Evolutionary conservation across 192 early-diverging fungal genomes (phyloP), one percentile per base, ranked within the genome.

Genomic region (Mortierella hygrophila): DNA sequence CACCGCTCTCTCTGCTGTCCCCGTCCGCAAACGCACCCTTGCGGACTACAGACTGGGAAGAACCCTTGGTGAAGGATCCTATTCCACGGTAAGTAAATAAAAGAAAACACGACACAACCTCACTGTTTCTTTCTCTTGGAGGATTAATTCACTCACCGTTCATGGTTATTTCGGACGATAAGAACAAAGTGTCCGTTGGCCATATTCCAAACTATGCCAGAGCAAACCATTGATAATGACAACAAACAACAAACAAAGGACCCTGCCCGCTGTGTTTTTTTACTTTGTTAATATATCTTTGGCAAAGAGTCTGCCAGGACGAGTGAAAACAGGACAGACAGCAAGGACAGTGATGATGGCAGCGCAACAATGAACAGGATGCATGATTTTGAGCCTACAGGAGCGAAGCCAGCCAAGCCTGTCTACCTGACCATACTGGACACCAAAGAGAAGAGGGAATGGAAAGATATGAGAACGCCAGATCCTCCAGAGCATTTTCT

Each of bases 51-150:
- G 92, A 32, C 97, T 98, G 83, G 96, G 95, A 13, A 86, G 91
- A 70, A 91, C 93, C 1, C 88, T 99, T 26, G 98, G 98, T 74
- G 97, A 99, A 90, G 98, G 98, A 65, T 95, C 95, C 29, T 99
- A 98, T 88, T 99, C 98, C 15, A 97, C 98, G 1, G 97, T 94
- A 91, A 79, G 83, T 35, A 4, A 20, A 71, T 13, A 42, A 1
- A 42, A n/a, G n/a, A 44, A 46, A 46, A 46, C 10, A 20, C 37
- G 23, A 16, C 52, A 21, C 37, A 10, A 38, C 18, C 70, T n/a
- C 16, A 3, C 29, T 40, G 7, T 38, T 3, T 16, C 38, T n/a
- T 35, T 41, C 11, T 0, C 10, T 46, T 46, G 3, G 41, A 42
- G 42, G 8, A 2, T 46, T n/a, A 16, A 23, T 38, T 41, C 70